Evolutionary conservation across 163 green algal genomes (phyloP), one percentile per base, ranked within the genome.

Genomic region (Scenedesmus sp.): DNA sequence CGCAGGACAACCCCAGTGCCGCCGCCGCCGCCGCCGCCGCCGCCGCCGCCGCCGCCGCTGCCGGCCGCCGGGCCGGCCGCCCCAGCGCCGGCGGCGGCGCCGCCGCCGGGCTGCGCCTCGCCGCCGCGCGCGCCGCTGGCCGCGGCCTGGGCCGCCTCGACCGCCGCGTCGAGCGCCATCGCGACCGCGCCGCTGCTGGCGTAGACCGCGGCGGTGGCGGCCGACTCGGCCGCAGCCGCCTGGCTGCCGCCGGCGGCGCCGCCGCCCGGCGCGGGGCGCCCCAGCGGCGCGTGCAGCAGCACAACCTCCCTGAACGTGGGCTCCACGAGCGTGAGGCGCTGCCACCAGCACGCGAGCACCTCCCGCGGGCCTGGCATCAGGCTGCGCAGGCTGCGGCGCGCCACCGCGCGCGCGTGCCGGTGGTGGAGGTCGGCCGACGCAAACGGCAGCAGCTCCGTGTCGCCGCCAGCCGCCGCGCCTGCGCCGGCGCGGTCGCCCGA

Each of bases 81-180:
- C 10, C 7, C 39, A 47, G 7, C 7, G 39, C 39, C 6, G 39
- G 7, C 39, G 10, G n/a, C n/a, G 39, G 39, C 39, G 10, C 7
- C 10, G 39, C 39, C 10, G 39, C 7, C 6, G 7, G 39, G 39
- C 39, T 10, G 39, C 39, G 81, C 63, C 62, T 91, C 90, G 54
- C 93, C 62, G 47, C 84, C 34, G 34, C 93, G 87, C 79, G 75
- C 76, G 47, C 67, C 18, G 22, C 45, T 80, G 33, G 70, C 70
- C 34, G 53, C 24, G 39, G 10, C 31, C 15, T 47, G 39, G 7
- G 54, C 66, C 29, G 60, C 58, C 71, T 81, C 47, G 14, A 70
- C 39, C 14, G 60, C 29, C 1, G 58, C n/a, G 33, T 58, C 60
- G 13, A 29, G 51, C 17, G 47, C 57, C 70, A 69, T 62, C 20